phyloP scores from a whole-genome alignment of 2,329 filamentous ascomycete genomes.

The Colletotrichum eleusines region DNA sequence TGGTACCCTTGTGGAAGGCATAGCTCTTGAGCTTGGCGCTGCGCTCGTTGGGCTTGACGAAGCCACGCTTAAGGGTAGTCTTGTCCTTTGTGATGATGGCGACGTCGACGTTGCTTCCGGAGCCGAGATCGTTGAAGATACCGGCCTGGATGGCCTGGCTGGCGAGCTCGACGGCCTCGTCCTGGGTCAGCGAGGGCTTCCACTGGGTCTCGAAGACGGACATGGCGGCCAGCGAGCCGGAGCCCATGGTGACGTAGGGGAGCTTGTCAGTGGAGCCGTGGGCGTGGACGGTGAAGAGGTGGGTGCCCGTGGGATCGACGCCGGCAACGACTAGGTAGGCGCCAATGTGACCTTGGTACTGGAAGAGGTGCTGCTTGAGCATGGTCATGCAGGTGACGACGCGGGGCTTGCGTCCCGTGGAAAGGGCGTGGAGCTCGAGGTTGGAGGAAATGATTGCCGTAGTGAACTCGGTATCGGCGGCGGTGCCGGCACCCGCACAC shows the following conservation, averaged over 20 bases:
- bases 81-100: slow-evolving; percentile 96
- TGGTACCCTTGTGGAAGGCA: slow-evolving; percentile 90
- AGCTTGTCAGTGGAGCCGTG: slow-evolving; percentile 99
- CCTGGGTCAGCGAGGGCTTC: slow-evolving; percentile 81
- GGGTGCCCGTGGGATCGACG: slow-evolving; percentile 93
- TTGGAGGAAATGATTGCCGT: slow-evolving; percentile 98
- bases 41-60: slow-evolving; percentile 92
- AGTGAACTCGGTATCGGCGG: slow-evolving; percentile 98
- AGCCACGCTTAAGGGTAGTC: slow-evolving; percentile 93
- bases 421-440: slow-evolving; percentile 96
- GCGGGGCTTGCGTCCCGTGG: slow-evolving; percentile 94
- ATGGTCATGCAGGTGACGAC: slow-evolving; percentile 99
- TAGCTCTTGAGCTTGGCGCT: slow-evolving; percentile 94
- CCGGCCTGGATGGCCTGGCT: slow-evolving; percentile 92
- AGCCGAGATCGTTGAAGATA: slow-evolving; percentile 99
- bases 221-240: slow-evolving; percentile 96
- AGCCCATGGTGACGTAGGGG: slow-evolving; percentile 99
- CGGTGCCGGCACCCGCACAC: slow-evolving; percentile 98
- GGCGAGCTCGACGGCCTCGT: slow-evolving; percentile 85
- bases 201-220: slow-evolving; percentile 97
- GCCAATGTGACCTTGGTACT: slow-evolving; percentile 96
- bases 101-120: slow-evolving; percentile 96
- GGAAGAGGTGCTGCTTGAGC: slow-evolving; percentile 99
- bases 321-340: slow-evolving; percentile 98
- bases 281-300: slow-evolving; percentile 98